phyloP scores from a whole-genome alignment of 495 filamentous ascomycete genomes.

The Podospora pseudopauciseta region DNA sequence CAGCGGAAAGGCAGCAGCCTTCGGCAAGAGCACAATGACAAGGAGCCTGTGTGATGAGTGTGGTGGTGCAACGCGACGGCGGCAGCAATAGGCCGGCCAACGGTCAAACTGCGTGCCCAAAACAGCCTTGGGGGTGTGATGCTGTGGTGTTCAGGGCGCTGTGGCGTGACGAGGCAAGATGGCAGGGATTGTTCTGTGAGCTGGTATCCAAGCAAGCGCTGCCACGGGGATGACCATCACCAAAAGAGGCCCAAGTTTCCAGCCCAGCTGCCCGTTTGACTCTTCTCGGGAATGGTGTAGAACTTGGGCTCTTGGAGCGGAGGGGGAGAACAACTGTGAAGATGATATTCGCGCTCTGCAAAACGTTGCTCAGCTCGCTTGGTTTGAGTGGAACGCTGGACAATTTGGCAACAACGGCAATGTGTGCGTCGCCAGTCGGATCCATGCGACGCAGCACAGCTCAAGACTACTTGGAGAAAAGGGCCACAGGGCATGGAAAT shows the following conservation, averaged over 20 bases:
- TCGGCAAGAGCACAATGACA: constrained; percentile 2
- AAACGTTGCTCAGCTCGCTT: background rate
- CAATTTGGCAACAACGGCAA: constrained; percentile 1
- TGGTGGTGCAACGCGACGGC: constrained; percentile 9
- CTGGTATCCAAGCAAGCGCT: constrained; percentile 24
- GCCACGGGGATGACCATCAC: constrained; percentile 17
- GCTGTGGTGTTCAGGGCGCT: constrained; percentile 10
- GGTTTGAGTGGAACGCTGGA: background rate
- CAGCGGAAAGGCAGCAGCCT: constrained; percentile 22
- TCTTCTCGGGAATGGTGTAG: background rate
- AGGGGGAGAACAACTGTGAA: background rate
- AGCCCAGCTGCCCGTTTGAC: background rate
- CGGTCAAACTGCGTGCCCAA: constrained; percentile 10
- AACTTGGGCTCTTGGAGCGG: background rate
- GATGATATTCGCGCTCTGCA: background rate
- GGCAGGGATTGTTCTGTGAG: constrained; percentile 13
- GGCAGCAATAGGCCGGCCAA: constrained; percentile 3
- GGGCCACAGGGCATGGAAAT: background rate
- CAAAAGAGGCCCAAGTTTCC: background rate
- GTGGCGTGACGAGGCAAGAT: constrained; percentile 22
- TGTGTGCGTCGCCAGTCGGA: background rate
- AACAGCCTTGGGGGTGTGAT: constrained; percentile 12
- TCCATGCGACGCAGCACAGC: constrained; percentile 5
- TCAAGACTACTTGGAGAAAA: constrained; percentile 2
- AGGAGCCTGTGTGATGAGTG: constrained; percentile 5